These are phyloP conservation scores for Colletotrichum tamarilloi DNA, from an alignment of 2,329 filamentous ascomycete genomes.

Conservation along the genomic window DNA sequence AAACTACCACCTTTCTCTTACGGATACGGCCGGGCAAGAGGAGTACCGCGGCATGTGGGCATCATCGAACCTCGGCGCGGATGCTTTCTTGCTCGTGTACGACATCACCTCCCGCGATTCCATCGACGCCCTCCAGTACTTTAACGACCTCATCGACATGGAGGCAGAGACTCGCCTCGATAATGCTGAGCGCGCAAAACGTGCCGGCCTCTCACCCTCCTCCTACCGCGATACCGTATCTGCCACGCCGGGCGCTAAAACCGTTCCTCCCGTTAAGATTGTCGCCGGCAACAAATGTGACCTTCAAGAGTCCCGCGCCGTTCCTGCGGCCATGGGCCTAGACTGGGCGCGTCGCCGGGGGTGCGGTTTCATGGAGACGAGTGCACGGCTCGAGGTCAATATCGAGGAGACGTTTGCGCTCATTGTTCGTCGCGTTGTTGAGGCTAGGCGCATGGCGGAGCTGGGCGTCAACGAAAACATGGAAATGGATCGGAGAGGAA, in stretches of 20 bases:
- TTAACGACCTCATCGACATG: conserved; percentile 86
- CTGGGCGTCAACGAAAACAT: conserved; percentile 56
- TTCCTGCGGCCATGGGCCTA: conserved; percentile 76
- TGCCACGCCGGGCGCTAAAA: conserved; percentile 54
- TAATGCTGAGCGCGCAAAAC: conserved; percentile 65
- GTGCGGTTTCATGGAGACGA: conserved; percentile 93
- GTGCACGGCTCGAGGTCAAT: conserved; percentile 84
- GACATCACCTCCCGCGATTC: conserved; percentile 80
- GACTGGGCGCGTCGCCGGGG: conserved; percentile 80
- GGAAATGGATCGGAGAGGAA: conserved; percentile 60
- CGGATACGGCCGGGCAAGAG: conserved; percentile 89
- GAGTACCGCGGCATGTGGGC: conserved; percentile 92
- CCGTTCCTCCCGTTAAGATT: conserved; percentile 81
- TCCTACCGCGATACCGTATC: conserved; percentile 43
- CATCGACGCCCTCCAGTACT: conserved; percentile 79
- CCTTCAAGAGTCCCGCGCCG: conserved; percentile 74
- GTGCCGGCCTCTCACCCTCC: conserved; percentile 50
- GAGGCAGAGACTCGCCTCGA: conserved; percentile 78
- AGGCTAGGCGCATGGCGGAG: conserved; percentile 64
- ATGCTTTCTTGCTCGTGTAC: conserved; percentile 89
- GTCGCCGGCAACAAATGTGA: conserved; percentile 91
- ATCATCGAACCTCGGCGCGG: conserved; percentile 79
- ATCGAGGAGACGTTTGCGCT: conserved; percentile 89
- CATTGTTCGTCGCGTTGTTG: conserved; percentile 70
- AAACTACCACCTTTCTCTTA: conserved; percentile 81